A percentile compares a stretch with the other conserved stretches of the same genome.
Conservation (phyloP, 148 eudicot genomes). For the Rheum nobile region DNA sequence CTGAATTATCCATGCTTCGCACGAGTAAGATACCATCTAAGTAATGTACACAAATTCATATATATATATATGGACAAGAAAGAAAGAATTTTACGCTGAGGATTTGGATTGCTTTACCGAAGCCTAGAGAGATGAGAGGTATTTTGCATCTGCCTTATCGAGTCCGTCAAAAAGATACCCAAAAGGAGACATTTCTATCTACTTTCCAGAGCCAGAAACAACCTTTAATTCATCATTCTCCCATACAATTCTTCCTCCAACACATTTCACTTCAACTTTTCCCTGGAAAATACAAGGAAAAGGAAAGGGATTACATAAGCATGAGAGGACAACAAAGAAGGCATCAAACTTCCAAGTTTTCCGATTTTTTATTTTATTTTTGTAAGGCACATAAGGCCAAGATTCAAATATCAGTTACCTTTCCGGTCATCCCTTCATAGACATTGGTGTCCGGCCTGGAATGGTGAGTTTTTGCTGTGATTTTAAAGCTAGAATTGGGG, state of each 20-base stretch:
- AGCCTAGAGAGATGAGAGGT: slow-evolving; percentile 70
- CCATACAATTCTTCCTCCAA: slow-evolving; percentile 89
- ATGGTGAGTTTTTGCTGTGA: too few species aligned
- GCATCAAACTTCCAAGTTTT: not conserved
- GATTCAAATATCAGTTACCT: slow-evolving; percentile 32
- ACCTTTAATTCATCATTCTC: slow-evolving; percentile 56
- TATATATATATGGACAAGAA: too few species aligned
- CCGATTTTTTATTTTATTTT: not conserved
- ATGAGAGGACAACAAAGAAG: not conserved
- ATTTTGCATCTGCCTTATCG: slow-evolving; percentile 55
- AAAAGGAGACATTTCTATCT: too few species aligned
- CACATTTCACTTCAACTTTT: slow-evolving; percentile 83
- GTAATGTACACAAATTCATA: too few species aligned
- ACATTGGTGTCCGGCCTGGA: too few species aligned
- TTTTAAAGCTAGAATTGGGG: too few species aligned
- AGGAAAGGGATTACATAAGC: slow-evolving; percentile 2
- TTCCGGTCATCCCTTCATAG: slow-evolving; percentile 75
- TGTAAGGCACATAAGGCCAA: not conserved
- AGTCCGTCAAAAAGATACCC: too few species aligned
- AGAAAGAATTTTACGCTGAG: too few species aligned
- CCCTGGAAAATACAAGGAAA: too few species aligned
- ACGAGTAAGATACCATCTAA: too few species aligned
- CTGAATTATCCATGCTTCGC: too few species aligned
- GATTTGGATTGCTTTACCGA: slow-evolving; percentile 62
- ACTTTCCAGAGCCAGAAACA: too few species aligned